phyloP scores from a whole-genome alignment of 306 rosid species.

The Medicago lupulina region DNA sequence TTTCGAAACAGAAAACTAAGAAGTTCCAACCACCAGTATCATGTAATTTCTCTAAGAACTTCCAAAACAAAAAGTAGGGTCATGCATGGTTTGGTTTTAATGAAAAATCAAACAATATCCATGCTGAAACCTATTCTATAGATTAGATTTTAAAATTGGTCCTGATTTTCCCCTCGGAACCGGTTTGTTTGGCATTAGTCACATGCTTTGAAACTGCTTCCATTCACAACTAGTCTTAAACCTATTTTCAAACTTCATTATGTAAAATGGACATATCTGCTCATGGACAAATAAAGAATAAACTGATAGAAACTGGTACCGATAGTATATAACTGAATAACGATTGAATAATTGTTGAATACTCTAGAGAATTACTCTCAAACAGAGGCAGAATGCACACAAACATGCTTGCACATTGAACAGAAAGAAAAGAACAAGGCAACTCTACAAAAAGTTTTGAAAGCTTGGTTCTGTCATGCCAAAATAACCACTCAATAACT shows the following conservation, averaged over 20 bases:
- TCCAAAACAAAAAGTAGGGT: not conserved
- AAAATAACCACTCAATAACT: conserved; percentile 1
- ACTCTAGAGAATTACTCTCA: not conserved
- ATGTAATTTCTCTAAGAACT: not conserved
- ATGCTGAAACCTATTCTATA: not conserved
- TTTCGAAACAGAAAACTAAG: not conserved
- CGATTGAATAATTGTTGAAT: not conserved
- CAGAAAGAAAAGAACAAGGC: not conserved
- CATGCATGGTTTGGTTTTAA: not conserved
- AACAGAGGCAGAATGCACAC: not conserved
- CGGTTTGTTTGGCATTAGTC: not conserved
- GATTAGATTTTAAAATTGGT: not conserved
- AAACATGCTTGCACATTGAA: not conserved
- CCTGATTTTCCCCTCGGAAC: not conserved
- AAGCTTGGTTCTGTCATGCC: not conserved
- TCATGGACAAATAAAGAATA: too few relatives aligned
- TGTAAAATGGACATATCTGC: not conserved
- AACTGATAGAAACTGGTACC: not conserved
- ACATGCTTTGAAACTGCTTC: not conserved
- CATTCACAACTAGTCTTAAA: too few relatives aligned
- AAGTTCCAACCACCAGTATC: not conserved
- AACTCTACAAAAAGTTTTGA: not conserved
- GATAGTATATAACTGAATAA: not conserved
- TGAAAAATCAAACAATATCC: conserved; percentile 1
- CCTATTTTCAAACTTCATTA: not conserved